A percentile compares a stretch with the other conserved stretches of the same genome.
Evolutionary conservation across 257 asterid species (phyloP).

Genomic region (Paulownia fortunei): DNA sequence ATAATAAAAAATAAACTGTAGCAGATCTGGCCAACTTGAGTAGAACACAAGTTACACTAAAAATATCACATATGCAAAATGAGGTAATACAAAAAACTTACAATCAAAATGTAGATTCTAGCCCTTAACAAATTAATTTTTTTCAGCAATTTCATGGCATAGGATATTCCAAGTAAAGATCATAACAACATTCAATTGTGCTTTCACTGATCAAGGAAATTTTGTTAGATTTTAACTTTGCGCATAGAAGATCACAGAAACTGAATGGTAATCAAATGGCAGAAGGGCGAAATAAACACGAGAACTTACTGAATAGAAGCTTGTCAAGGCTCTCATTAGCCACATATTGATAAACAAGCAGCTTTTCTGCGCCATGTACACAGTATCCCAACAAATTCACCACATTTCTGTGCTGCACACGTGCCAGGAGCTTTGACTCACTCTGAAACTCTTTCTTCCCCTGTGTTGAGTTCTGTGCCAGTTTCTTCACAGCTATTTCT

Average conservation of each 20-base stretch:
- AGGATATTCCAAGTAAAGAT: background rate
- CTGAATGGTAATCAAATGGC: background rate
- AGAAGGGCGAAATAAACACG: background rate
- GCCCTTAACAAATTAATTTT: background rate
- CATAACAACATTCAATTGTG: background rate
- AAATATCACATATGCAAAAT: background rate
- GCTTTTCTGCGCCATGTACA: conserved; percentile 61
- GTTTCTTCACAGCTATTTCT: conserved; percentile 84
- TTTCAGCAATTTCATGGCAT: background rate
- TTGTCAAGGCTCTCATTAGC: conserved; percentile 84
- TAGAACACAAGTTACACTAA: background rate
- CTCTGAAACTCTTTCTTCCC: conserved; percentile 74
- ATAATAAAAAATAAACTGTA: background rate
- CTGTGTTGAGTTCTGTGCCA: conserved; percentile 67
- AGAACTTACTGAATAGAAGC: conserved; percentile 72
- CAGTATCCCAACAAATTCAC: conserved; percentile 82
- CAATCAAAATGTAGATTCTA: background rate
- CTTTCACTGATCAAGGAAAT: background rate
- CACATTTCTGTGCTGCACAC: conserved; percentile 81
- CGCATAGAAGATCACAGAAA: background rate
- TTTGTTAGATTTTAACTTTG: background rate
- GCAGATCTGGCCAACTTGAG: background rate
- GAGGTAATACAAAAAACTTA: background rate
- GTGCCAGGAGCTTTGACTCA: conserved; percentile 80
- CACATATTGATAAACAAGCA: conserved; percentile 83